Conservation (phyloP, 2,329 filamentous ascomycete species). For the Aspergillus transmontanensis region DNA sequence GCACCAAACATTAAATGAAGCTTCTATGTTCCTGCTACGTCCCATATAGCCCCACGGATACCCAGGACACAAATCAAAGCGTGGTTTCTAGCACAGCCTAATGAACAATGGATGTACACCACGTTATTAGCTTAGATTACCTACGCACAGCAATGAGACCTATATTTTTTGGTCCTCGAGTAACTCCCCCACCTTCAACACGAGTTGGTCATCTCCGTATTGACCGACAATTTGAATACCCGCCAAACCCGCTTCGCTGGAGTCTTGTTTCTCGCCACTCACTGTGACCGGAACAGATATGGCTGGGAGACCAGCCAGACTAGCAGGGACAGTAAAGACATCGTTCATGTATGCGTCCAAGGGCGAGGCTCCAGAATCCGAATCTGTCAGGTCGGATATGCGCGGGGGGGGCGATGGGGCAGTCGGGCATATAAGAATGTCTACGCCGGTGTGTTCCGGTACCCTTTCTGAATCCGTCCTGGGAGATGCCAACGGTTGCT, state of each 20-base stretch:
- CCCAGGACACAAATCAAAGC: background rate
- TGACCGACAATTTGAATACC: conserved; percentile 53
- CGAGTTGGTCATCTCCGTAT: conserved; percentile 49
- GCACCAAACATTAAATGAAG: background rate
- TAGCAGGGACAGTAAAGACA: conserved; percentile 93
- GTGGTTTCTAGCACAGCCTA: background rate
- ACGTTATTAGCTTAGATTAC: background rate
- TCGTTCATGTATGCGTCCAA: conserved; percentile 90
- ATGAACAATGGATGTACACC: background rate
- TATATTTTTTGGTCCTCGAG: conserved; percentile 30
- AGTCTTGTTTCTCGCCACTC: conserved; percentile 14
- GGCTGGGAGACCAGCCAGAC: conserved; percentile 85
- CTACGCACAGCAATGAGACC: conserved; percentile 7
- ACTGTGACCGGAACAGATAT: conserved; percentile 73
- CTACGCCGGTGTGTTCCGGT: conserved; percentile 54
- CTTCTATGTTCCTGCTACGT: background rate
- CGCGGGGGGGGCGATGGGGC: conserved; percentile 74
- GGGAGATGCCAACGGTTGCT: conserved; percentile 63
- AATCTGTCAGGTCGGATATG: conserved; percentile 56
- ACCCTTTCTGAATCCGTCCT: conserved; percentile 8
- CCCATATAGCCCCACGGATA: background rate
- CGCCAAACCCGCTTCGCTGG: conserved; percentile 26
- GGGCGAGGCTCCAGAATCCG: conserved; percentile 36
- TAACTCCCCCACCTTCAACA: conserved; percentile 41
- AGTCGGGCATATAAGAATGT: conserved; percentile 86